phyloP scores from a whole-genome alignment of 352 stramenopile genomes.

The Blastocystis sp. region DNA sequence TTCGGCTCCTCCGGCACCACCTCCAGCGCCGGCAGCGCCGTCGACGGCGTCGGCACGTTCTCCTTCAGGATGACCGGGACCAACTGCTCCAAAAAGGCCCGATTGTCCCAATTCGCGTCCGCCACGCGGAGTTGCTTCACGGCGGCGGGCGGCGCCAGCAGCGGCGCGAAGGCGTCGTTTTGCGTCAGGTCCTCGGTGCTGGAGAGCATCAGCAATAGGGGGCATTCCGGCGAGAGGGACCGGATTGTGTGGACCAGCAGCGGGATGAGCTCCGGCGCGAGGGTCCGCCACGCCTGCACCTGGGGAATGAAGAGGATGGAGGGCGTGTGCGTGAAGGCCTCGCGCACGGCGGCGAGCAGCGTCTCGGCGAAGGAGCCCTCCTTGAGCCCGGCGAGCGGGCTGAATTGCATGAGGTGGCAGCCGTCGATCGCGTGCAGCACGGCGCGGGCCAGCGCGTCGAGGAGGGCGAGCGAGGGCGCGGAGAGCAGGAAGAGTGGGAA shows the following conservation, averaged over 20 bases:
- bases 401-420: slow-evolving; percentile 78
- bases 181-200: background rate
- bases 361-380: slow-evolving; percentile 78
- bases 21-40: slow-evolving; percentile 4
- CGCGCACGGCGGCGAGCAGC: slow-evolving; percentile 77
- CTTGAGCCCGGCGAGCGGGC: slow-evolving; percentile 78
- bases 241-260: background rate
- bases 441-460: slow-evolving; percentile 76
- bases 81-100: background rate
- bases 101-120: background rate
- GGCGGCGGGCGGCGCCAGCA: background rate
- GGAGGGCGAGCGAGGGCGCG: slow-evolving; percentile 76
- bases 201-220: background rate
- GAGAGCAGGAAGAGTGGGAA: slow-evolving; percentile 75
- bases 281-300: slow-evolving; percentile 78
- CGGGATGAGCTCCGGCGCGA: slow-evolving; percentile 77
- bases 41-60: background rate
- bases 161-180: background rate
- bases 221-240: background rate
- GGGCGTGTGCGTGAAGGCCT: slow-evolving; percentile 79
- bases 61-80: background rate
- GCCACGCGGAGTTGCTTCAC: background rate
- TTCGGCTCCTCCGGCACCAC: slow-evolving; percentile 68
- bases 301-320: slow-evolving; percentile 80
- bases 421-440: slow-evolving; percentile 79